Base-by-base conservation (phyloP, 257 asterid genomes). In the Solanum lignicaule region DNA sequence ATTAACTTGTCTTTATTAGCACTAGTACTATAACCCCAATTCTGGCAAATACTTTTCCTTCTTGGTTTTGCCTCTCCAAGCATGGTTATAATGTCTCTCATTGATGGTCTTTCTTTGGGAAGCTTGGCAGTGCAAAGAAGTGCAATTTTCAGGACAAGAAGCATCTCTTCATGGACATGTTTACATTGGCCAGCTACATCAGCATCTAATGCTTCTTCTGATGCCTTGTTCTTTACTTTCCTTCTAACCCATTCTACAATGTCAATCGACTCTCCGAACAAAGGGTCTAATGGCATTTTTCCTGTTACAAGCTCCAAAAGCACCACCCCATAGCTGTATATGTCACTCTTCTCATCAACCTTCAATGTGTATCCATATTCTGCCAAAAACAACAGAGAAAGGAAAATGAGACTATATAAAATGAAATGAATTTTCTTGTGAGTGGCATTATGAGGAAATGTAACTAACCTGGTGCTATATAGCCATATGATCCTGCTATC, bases 401-500 rank as follows among this genome's bases (percentile, higher is more conserved):
- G 65, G 4, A 38, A 7, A 85, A 66, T 41, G 39, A 85, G 10
- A n/a, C 41, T 5, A n/a, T 11, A 29, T 8, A 43, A 21, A 39
- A 39, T 35, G 85, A 31, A 82, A 39, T 71, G 11, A 74, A 35
- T 74, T 21, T 35, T 21, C 31, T 35, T 20, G 29, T 35, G 23
- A 35, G 52, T 21, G 83, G 31, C 9, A 35, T 35, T 25, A 35
- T 20, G 5, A 29, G 29, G 29, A 86, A 38, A 5, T 10, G 11
- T 29, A 7, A 38, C 55, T 75, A 39, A 95, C 98, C 98, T 89
- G 98, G 98, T 79, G 98, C 98, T 52, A 94, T 95, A 90, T 95
- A 95, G 14, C 98, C 98, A 86, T 94, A 94, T 1, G 98, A 94
- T 86, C 98, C 98, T 43, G 98, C 98, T 88, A 95, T 95, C 95